Evolutionary conservation across 805 yeast species (phyloP), one percentile per base, ranked within the genome.

Genomic region (Starmerella apis): DNA sequence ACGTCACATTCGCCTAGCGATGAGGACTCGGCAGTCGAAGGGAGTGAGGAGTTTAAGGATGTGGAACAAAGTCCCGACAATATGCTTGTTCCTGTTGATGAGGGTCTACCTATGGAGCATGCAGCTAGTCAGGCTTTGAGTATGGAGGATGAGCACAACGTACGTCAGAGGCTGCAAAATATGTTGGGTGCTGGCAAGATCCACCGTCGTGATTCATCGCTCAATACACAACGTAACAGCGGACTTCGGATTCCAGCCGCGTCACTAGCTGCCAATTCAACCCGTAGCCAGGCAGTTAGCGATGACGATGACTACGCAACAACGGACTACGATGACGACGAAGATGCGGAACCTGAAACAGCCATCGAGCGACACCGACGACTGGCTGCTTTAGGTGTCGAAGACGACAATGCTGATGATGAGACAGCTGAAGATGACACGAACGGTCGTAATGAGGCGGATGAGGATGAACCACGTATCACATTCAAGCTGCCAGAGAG

Each of bases 291-390:
- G 36, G 51, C 52, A 2, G 42, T 53, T 9, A 20, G 25, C 8
- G 35, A 20, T 20, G 55, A 47, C 55, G 51, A 48, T 18, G 51
- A 46, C 10, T 48, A 43, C 10, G 66, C 58, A 7, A 63, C 51
- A 3, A 55, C 53, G 16, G 35, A 31, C 16, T 31, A 31, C 8
- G 62, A 54, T 20, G 59, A 51, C 13, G 66, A 62, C 8, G 65
- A 61, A 3, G 65, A 59, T 8, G 65, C 60, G 13, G 70, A 59
- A 10, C 66, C 64, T 3, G 88, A 82, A 62, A 80, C 86, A 0
- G 81, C 71, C n/a, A 77, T 79, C 22, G 88, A 83, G 62, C 73
- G 76, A 50, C 69, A 70, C 35, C 74, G 88, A 58, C 71, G 88
- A 51, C 63, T 83, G 36, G 68, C 72, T 5, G 72, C 63, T 32